phyloP scores from a whole-genome alignment of 1,284 basidiomycete species.

The Sutorius eximius region DNA sequence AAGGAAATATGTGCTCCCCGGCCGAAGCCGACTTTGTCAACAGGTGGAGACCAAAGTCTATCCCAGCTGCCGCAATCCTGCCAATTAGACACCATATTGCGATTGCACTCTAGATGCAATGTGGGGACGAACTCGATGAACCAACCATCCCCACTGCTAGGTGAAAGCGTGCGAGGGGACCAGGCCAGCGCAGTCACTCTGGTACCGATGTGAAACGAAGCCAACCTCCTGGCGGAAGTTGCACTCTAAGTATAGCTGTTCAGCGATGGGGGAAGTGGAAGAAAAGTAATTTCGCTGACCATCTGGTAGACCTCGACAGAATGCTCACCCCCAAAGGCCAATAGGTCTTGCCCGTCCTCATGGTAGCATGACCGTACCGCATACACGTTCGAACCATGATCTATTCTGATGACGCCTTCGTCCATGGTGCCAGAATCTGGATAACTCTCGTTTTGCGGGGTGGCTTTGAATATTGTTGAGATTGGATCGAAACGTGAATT shows the following conservation, averaged over 20 bases:
- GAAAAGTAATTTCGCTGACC: constrained; percentile 40
- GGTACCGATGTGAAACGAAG: constrained; percentile 72
- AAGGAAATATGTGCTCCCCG: constrained; percentile 59
- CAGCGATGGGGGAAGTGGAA: constrained; percentile 9
- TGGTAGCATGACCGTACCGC: constrained; percentile 61
- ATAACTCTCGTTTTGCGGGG: neutral
- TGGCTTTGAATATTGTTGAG: constrained; percentile 1
- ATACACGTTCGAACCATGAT: constrained; percentile 58
- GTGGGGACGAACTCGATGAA: constrained; percentile 57
- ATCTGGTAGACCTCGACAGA: constrained; percentile 67
- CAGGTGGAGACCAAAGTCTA: constrained; percentile 67
- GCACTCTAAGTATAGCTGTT: constrained; percentile 34
- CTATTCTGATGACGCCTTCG: constrained; percentile 42
- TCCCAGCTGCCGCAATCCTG: constrained; percentile 66
- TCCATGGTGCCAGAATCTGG: constrained; percentile 41
- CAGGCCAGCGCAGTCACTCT: constrained; percentile 74
- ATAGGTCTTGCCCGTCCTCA: constrained; percentile 62
- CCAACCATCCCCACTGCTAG: constrained; percentile 64
- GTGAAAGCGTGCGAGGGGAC: constrained; percentile 68
- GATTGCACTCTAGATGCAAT: neutral
- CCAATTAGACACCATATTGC: constrained; percentile 2
- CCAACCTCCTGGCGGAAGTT: constrained; percentile 49
- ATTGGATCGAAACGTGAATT: neutral
- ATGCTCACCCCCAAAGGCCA: constrained; percentile 71
- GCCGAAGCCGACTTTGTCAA: constrained; percentile 54